Conservation (phyloP, 163 green algal species). For the Coccomyxa subellipsoidea region DNA sequence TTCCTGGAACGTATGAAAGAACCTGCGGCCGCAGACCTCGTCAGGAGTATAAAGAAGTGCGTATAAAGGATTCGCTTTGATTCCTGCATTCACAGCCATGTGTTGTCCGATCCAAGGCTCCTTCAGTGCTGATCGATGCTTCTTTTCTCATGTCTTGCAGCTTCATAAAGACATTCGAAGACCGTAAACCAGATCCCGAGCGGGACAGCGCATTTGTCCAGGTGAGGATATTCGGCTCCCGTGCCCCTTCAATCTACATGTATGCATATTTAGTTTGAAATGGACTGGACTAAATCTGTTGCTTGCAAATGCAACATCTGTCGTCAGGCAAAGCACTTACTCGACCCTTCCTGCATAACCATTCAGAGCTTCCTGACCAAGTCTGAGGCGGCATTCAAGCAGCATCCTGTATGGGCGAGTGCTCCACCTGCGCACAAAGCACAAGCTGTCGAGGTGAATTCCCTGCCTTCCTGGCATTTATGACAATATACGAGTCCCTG, state of each 20-base stretch:
- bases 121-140: background rate
- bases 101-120: background rate
- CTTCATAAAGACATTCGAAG: conserved; percentile 82
- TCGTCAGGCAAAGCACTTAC: no score
- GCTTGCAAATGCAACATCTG: no score
- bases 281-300: no score
- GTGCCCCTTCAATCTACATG: no score
- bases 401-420: conserved; percentile 77
- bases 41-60: conserved; percentile 81
- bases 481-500: background rate
- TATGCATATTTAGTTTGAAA: no score
- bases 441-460: conserved; percentile 68
- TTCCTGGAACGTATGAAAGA: conserved; percentile 84
- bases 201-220: conserved; percentile 60
- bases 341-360: conserved; percentile 2
- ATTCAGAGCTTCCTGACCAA: conserved; percentile 71
- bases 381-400: conserved; percentile 65
- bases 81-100: background rate
- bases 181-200: conserved; percentile 46
- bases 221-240: conserved; percentile 15
- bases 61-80: background rate
- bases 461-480: background rate
- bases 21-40: conserved; percentile 74
- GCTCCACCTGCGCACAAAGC: conserved; percentile 59
- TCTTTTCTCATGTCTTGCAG: conserved; percentile 34